phyloP scores from a whole-genome alignment of 164 flowering plant species.

The grape (Vitis vinifera) region ASM3070453v1 NC_081809.1:9565001-9565500 shows the following conservation, averaged over 20 bases:
- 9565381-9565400: no score
- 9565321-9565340: no score
- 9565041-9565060: constrained; percentile 54
- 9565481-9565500: no score
- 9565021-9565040: constrained; percentile 26
- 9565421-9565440: no score
- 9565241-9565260: constrained; percentile 2
- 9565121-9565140: constrained; percentile 45
- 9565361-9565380: no score
- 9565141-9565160: constrained; percentile 46
- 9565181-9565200: constrained; percentile 8
- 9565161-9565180: constrained; percentile 43
- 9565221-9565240: background rate
- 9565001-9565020: constrained; percentile 49
- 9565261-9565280: constrained; percentile 10
- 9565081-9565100: constrained; percentile 46
- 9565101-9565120: constrained; percentile 54
- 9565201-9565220: constrained; percentile 1
- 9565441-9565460: no score
- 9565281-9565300: constrained; percentile 24
- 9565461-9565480: no score
- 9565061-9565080: constrained; percentile 65
- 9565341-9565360: no score
- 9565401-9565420: no score
- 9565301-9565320: constrained; percentile 25